Conservation (phyloP, 352 stramenopile species). For the Thalassiosira mediterranea region DNA sequence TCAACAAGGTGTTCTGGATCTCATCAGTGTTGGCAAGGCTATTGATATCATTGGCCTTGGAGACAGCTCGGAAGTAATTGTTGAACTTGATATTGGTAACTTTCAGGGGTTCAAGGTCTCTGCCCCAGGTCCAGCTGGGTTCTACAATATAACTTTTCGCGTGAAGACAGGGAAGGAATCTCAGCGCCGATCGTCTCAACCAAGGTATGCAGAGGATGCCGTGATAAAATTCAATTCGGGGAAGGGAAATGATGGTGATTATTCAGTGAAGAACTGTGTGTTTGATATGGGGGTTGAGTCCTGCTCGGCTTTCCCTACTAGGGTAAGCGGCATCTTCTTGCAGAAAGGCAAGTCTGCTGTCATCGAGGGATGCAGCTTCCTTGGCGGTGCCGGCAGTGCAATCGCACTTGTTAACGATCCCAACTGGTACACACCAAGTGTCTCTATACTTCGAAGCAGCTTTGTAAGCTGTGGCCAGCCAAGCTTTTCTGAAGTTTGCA, state of each 20-base stretch:
- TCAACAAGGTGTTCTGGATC: not conserved
- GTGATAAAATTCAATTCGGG: no score
- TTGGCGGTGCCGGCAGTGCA: constrained; percentile 14
- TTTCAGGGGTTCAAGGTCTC: not conserved
- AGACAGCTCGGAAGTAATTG: not conserved
- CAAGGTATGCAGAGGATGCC: no score
- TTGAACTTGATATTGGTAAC: not conserved
- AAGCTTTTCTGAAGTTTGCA: constrained; percentile 9
- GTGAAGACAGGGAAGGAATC: no score
- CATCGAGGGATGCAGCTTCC: constrained; percentile 11
- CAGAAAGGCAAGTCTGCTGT: constrained; percentile 6
- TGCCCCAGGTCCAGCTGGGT: not conserved
- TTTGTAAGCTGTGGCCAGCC: constrained; percentile 5
- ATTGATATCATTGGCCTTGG: not conserved
- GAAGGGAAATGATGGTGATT: constrained; percentile 9
- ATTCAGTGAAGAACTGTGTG: not conserved
- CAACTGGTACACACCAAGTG: not conserved
- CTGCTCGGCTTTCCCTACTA: not conserved
- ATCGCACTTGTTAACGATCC: constrained; percentile 17
- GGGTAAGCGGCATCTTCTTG: constrained; percentile 14
- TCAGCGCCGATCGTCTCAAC: no score
- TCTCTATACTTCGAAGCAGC: constrained; percentile 2
- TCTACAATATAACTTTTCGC: not conserved
- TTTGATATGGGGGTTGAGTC: constrained; percentile 6
- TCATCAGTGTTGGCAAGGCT: not conserved